phyloP scores from a whole-genome alignment of 129 eudicot species.

The Artemisia annua region DNA sequence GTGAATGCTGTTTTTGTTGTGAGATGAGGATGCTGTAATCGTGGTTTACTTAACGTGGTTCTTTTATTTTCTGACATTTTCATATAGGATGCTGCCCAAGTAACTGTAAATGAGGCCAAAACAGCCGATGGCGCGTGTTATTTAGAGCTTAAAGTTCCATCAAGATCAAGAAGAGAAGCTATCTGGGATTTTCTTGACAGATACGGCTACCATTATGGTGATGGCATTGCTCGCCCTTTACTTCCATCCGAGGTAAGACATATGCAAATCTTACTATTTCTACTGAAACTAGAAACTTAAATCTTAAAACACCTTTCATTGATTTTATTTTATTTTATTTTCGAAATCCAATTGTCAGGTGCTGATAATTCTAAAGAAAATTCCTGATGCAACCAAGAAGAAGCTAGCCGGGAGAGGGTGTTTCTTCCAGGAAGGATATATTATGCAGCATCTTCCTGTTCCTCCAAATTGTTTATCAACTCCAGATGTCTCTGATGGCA shows the following conservation, averaged over 20 bases:
- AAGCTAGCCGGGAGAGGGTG: slow-evolving; percentile 71
- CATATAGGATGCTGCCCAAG: slow-evolving; percentile 67
- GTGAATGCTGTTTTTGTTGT: background rate
- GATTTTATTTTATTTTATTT: background rate
- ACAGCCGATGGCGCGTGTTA: slow-evolving; percentile 67
- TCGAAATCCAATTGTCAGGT: slow-evolving; percentile 43
- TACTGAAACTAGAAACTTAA: no score
- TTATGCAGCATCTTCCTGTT: slow-evolving; percentile 76
- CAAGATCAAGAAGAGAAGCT: slow-evolving; percentile 41
- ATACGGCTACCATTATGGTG: slow-evolving; percentile 80
- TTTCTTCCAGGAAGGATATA: slow-evolving; percentile 84
- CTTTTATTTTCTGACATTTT: slow-evolving; percentile 18
- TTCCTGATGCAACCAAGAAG: slow-evolving; percentile 61
- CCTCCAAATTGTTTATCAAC: slow-evolving; percentile 97
- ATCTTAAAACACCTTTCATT: background rate
- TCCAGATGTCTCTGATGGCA: slow-evolving; percentile 97
- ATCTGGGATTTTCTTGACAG: slow-evolving; percentile 67
- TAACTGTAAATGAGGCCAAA: slow-evolving; percentile 52
- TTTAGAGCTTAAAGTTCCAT: slow-evolving; percentile 62
- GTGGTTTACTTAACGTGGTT: background rate
- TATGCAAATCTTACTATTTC: no score
- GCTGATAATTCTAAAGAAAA: slow-evolving; percentile 58
- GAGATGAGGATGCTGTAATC: no score
- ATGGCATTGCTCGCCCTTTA: slow-evolving; percentile 52
- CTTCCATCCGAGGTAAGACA: slow-evolving; percentile 83